Evolutionary conservation across 345 rosid species (phyloP).

Genomic region (Salix koriyanagi): DNA sequence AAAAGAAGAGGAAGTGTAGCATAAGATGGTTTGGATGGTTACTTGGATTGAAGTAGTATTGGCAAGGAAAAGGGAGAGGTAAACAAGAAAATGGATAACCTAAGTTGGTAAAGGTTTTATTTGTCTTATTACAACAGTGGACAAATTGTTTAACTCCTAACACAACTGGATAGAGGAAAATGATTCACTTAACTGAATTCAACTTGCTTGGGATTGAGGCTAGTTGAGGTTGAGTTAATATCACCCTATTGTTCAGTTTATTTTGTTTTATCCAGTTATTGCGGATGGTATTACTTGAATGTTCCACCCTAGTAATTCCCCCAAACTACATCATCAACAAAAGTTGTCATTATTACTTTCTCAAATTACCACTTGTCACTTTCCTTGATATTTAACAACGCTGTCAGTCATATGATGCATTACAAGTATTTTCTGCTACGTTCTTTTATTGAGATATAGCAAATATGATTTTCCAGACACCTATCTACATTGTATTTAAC

Average conservation of each 20-base stretch:
- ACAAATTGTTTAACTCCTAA: neutral
- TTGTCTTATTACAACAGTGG: neutral
- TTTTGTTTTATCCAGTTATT: no score
- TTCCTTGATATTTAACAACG: neutral
- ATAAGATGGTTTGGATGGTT: no score
- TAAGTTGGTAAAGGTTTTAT: neutral
- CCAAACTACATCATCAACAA: neutral
- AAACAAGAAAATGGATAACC: neutral
- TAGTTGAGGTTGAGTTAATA: no score
- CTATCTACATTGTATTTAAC: conserved; percentile 2
- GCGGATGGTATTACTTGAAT: no score
- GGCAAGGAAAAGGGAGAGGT: no score
- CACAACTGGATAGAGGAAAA: neutral
- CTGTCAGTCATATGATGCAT: neutral
- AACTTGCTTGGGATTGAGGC: no score
- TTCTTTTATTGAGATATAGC: neutral
- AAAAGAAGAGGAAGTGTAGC: no score
- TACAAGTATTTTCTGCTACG: neutral
- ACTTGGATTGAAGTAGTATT: no score
- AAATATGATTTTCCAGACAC: neutral
- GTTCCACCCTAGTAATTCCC: neutral
- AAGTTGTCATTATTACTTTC: neutral
- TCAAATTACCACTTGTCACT: neutral
- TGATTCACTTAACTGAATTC: neutral
- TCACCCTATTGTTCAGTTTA: no score